Percentiles rank a stretch among this genome's conserved stretches.
Evolutionary conservation across 1,284 basidiomycete species (phyloP).

Genomic region (Moniliophthora roreri): DNA sequence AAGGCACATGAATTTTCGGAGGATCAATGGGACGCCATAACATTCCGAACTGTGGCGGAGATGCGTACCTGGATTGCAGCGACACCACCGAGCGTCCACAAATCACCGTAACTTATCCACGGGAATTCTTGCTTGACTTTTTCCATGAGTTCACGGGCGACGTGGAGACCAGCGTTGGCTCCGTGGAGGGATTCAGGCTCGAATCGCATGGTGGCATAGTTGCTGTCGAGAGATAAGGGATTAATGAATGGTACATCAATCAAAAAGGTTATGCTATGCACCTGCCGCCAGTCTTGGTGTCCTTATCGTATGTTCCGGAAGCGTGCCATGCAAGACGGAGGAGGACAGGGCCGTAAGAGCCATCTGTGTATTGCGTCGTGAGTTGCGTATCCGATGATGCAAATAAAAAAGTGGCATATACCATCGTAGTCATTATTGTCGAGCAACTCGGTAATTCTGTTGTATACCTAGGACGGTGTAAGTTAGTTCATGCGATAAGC

Average conservation of each 20-base stretch:
- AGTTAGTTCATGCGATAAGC: neutral
- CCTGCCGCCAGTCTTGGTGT: slow-evolving; percentile 86
- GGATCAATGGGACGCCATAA: neutral
- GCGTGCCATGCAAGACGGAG: slow-evolving; percentile 94
- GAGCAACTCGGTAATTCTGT: slow-evolving; percentile 74
- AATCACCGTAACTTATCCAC: slow-evolving; percentile 93
- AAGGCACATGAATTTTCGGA: neutral
- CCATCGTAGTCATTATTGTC: slow-evolving; percentile 86
- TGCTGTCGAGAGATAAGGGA: slow-evolving; percentile 44
- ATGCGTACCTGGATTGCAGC: slow-evolving; percentile 69
- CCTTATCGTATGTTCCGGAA: slow-evolving; percentile 91
- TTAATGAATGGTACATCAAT: slow-evolving; percentile 5
- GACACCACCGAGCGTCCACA: slow-evolving; percentile 92
- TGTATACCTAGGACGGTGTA: slow-evolving; percentile 68
- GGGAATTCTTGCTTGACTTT: slow-evolving; percentile 83
- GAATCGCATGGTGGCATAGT: slow-evolving; percentile 96
- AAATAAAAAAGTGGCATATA: slow-evolving; percentile 25
- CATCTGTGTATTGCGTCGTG: slow-evolving; percentile 54
- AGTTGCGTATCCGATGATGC: slow-evolving; percentile 5
- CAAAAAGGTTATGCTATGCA: slow-evolving; percentile 27
- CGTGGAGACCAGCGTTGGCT: slow-evolving; percentile 85
- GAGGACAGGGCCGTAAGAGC: slow-evolving; percentile 88
- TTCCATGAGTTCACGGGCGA: slow-evolving; percentile 86
- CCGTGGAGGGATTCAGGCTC: slow-evolving; percentile 81
- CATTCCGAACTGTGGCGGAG: neutral